These are phyloP conservation scores for Elongisporangium prolatum DNA, from an alignment of 352 stramenopile species.

Conservation along the genomic window DNA sequence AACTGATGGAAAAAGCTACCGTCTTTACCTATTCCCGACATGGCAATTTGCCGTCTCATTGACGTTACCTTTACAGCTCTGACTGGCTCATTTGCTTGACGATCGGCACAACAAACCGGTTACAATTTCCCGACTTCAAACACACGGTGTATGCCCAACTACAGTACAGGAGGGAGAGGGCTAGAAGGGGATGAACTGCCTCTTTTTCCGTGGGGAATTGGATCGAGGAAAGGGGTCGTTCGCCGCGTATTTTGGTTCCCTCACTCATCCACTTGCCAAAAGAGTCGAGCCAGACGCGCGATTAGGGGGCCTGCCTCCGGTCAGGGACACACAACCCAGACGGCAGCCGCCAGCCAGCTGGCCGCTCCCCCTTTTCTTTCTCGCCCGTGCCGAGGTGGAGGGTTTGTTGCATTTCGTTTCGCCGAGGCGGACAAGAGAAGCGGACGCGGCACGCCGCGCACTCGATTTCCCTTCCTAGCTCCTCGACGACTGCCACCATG, in stretches of 20 bases:
- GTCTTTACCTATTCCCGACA: background rate
- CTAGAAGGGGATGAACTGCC: background rate
- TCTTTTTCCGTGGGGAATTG: background rate
- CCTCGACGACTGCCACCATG: constrained; percentile 19
- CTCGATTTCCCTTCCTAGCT: background rate
- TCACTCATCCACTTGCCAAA: background rate
- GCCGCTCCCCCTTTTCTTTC: background rate
- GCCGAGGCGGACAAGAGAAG: background rate
- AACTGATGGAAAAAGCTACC: background rate
- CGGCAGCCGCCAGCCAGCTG: background rate
- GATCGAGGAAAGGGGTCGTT: background rate
- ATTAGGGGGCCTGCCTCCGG: background rate
- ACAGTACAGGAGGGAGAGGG: background rate
- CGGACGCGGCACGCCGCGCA: background rate
- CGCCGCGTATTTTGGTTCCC: background rate
- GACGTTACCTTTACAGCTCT: background rate
- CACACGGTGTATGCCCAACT: background rate
- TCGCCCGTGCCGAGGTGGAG: background rate
- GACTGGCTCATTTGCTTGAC: background rate
- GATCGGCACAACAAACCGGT: background rate
- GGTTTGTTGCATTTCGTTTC: background rate
- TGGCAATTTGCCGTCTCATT: background rate
- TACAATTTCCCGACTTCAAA: background rate
- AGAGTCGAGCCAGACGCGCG: background rate
- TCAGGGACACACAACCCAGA: background rate